These are phyloP conservation scores for Curvularia spicifera DNA, from an alignment of 2,329 filamentous ascomycete genomes.

Conservation along the genomic window DNA sequence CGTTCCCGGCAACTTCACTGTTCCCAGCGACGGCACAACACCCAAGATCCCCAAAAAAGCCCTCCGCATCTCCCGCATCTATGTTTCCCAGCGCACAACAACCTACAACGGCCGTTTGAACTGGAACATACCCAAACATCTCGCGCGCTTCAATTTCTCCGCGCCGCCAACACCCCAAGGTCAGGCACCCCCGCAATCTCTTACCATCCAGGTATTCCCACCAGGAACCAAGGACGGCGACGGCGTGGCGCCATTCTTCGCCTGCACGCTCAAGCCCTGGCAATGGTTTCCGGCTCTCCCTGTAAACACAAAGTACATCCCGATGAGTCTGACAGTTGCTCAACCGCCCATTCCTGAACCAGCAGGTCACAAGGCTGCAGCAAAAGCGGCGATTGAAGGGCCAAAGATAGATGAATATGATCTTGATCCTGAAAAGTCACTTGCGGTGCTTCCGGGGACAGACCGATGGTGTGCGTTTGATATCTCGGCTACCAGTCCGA, in stretches of 20 bases:
- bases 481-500: slow-evolving; percentile 24
- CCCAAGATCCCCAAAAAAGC: slow-evolving; percentile 34
- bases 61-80: slow-evolving; percentile 41
- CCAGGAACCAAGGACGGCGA: slow-evolving; percentile 33
- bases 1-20: slow-evolving; percentile 37
- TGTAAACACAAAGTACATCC: slow-evolving; percentile 32
- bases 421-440: slow-evolving; percentile 25
- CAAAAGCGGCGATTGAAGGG: slow-evolving; percentile 14
- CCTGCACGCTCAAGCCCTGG: slow-evolving; percentile 36
- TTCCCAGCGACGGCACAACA: neutral
- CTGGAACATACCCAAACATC: slow-evolving; percentile 48
- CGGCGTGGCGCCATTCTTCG: slow-evolving; percentile 34
- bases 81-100: slow-evolving; percentile 44
- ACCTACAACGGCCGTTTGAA: slow-evolving; percentile 44
- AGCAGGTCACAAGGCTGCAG: slow-evolving; percentile 16
- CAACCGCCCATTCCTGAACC: slow-evolving; percentile 36
- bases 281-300: slow-evolving; percentile 36
- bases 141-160: slow-evolving; percentile 44
- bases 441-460: slow-evolving; percentile 31
- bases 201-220: slow-evolving; percentile 37
- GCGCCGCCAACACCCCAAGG: slow-evolving; percentile 27
- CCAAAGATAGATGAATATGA: slow-evolving; percentile 33
- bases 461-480: slow-evolving; percentile 36
- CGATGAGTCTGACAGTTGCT: slow-evolving; percentile 27
- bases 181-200: slow-evolving; percentile 21